Evolutionary conservation across 2,329 filamentous ascomycete species (phyloP).

Genomic region (Talaromyces sp.): DNA sequence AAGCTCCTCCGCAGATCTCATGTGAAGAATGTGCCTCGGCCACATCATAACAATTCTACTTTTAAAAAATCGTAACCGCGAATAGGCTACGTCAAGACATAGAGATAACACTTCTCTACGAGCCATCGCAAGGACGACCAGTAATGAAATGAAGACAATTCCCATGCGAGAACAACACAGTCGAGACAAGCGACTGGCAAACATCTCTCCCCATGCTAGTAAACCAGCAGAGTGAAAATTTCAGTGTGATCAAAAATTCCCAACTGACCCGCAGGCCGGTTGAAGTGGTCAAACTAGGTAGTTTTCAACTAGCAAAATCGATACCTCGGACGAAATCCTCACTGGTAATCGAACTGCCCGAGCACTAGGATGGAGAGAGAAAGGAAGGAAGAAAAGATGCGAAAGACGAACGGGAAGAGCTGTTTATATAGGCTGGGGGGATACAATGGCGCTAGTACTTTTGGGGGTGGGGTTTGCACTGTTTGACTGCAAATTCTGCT

Average conservation of each 20-base stretch:
- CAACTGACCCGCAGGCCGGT: slow-evolving; percentile 65
- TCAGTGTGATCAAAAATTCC: slow-evolving; percentile 69
- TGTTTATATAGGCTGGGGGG: slow-evolving; percentile 26
- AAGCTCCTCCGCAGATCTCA: not conserved
- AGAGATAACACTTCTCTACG: slow-evolving; percentile 35
- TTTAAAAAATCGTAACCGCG: not conserved
- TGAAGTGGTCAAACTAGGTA: slow-evolving; percentile 73
- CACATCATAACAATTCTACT: not conserved
- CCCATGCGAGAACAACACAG: slow-evolving; percentile 15
- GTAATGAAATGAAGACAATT: slow-evolving; percentile 39
- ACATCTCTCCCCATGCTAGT: not conserved
- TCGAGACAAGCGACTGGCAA: not conserved
- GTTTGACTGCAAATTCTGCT: slow-evolving; percentile 5
- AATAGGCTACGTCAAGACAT: not conserved
- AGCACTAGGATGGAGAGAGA: slow-evolving; percentile 45
- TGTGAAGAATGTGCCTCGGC: not conserved
- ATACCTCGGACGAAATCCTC: slow-evolving; percentile 81
- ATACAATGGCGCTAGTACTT: slow-evolving; percentile 2
- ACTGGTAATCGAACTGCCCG: slow-evolving; percentile 78
- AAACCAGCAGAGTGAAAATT: not conserved
- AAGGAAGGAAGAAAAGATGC: slow-evolving; percentile 33
- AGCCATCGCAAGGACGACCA: slow-evolving; percentile 35
- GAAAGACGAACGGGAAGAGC: slow-evolving; percentile 16
- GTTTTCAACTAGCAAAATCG: slow-evolving; percentile 91
- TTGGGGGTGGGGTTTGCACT: slow-evolving; percentile 10